A percentile compares a stretch with the other conserved stretches of the same genome.
phyloP scores from a whole-genome alignment of 2,329 filamentous ascomycete genomes.

The Pestalotiopsis fici region DNA sequence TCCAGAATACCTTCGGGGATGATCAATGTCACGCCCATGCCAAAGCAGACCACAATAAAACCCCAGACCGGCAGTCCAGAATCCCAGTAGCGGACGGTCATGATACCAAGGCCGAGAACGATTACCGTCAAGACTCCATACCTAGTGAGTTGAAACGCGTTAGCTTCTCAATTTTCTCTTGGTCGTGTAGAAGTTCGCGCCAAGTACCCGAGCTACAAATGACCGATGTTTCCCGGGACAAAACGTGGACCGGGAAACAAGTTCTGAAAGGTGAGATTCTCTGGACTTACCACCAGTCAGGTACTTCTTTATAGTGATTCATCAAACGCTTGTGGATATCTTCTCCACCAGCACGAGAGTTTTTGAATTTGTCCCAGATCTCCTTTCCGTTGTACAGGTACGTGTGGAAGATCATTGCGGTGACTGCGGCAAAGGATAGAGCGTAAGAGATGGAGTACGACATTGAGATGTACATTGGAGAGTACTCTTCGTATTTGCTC shows the following conservation, averaged over 20 bases:
- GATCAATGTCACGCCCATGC: conserved; percentile 9
- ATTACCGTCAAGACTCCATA: conserved; percentile 32
- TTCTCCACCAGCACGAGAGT: conserved; percentile 26
- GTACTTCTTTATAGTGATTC: conserved; percentile 35
- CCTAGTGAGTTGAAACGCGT: no score
- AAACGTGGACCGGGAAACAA: no score
- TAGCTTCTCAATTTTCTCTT: no score
- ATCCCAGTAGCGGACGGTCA: conserved; percentile 23
- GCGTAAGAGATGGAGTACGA: conserved; percentile 36
- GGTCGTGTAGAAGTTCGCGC: no score
- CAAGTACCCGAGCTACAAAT: no score
- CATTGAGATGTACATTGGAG: conserved; percentile 36
- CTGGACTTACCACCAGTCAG: conserved; percentile 35
- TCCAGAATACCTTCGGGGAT: conserved; percentile 10
- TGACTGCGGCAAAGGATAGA: conserved; percentile 35
- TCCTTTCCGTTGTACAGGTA: conserved; percentile 34
- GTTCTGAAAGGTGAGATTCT: no score
- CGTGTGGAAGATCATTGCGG: conserved; percentile 32
- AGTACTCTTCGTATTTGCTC: conserved; percentile 31
- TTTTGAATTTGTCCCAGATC: conserved; percentile 33
- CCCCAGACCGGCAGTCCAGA: conserved; percentile 15
- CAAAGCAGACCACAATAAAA: conserved; percentile 11
- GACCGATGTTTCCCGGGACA: no score
- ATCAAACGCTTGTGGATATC: conserved; percentile 39
- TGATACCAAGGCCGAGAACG: conserved; percentile 33